Evolutionary conservation across 495 filamentous ascomycete species (phyloP).

Genomic region (Penicillium antarcticum): DNA sequence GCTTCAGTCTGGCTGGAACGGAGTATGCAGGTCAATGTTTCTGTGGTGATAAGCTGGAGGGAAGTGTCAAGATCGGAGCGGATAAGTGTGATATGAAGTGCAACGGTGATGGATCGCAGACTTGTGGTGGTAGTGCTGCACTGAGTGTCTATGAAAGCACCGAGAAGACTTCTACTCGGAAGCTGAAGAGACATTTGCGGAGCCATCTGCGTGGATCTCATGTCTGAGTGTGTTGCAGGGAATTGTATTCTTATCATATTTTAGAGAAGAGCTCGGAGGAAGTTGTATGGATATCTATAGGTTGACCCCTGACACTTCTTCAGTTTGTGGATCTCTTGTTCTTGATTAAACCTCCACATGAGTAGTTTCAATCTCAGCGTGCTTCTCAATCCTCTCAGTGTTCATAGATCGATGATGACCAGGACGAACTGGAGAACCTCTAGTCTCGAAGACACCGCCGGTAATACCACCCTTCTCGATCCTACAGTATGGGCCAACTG

Average conservation of each 20-base stretch:
- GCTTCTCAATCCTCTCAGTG: constrained; percentile 14
- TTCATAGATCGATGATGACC: constrained; percentile 17
- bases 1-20: constrained; percentile 2
- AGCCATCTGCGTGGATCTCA: too few relatives aligned
- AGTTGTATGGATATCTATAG: too few relatives aligned
- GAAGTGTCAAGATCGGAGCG: neutral
- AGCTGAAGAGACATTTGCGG: too few relatives aligned
- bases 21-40: constrained; percentile 7
- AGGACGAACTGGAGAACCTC: constrained; percentile 19
- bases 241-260: too few relatives aligned
- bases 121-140: constrained; percentile 2
- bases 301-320: too few relatives aligned
- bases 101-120: constrained; percentile 2
- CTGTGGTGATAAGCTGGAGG: neutral
- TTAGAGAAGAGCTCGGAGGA: too few relatives aligned
- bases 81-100: constrained; percentile 5
- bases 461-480: constrained; percentile 29
- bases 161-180: neutral
- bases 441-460: constrained; percentile 31
- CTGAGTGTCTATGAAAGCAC: constrained; percentile 2
- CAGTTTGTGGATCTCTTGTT: too few relatives aligned
- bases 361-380: neutral
- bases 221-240: too few relatives aligned
- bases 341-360: neutral
- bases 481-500: too few relatives aligned